Base-by-base conservation (phyloP, 805 yeast species). In the Kazachstania bromeliacearum region DNA sequence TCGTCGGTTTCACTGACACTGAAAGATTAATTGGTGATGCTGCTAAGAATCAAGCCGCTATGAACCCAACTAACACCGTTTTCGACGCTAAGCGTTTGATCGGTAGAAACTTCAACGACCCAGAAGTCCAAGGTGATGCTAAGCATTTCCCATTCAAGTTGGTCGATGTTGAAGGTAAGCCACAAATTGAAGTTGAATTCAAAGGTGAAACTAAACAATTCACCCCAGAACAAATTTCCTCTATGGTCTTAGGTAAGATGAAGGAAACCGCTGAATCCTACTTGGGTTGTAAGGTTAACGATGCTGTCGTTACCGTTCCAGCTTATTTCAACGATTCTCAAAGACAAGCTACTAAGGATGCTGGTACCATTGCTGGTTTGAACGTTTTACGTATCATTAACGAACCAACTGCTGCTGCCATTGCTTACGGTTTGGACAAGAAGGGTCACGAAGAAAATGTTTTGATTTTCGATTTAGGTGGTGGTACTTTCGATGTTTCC, bases 401-500 rank as follows among this genome's bases (percentile, higher is more conserved):
- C 72, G 95, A 85, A 72, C 95, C 95, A 57, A 85, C 85, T 58
- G 84, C 85, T 44, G 97, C 97, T 56, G 97, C 97, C 50, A 85
- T 88, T 68, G 97, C 97, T 59, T 89, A 89, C 75, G 97, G 97
- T 74, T 76, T 89, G 55, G 71, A 67, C 46, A 67, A 67, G 63
- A 66, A 65, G 45, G 75, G 78, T 48, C 71, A 71, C 35, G 96
- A 88, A 70, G 81, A 80, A 67, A 84, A 88, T 63, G 94, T 88
- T 40, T 74, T 87, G 60, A 85, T 87, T 63, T 87, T 85, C 70
- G 96, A 87, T 68, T 75, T 88, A 56, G 96, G 96, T 77, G 96
- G 96, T 73, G 96, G 96, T 78, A 88, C 96, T 58, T 88, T 88
- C 70, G 96, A 88, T 84, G 96, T 88, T 36, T 88, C 96, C 19